These are phyloP conservation scores for Flaveria brownii DNA, from an alignment of 129 eudicot species.

Conservation along the genomic window DNA sequence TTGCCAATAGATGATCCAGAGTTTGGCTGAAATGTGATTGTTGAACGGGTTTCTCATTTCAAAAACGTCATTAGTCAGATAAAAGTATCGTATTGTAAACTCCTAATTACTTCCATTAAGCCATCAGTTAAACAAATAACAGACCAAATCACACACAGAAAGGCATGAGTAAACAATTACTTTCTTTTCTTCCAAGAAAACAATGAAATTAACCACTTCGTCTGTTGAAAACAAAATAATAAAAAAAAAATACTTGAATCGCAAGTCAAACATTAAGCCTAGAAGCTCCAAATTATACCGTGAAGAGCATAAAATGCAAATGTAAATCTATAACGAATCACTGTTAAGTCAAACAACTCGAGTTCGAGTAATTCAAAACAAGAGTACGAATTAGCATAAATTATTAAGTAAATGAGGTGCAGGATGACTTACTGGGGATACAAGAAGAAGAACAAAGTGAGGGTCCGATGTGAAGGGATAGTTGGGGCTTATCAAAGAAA, in stretches of 20 bases:
- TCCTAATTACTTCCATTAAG: neutral
- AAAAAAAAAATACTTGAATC: neutral
- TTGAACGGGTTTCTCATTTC: neutral
- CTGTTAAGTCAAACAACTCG: constrained; percentile 7
- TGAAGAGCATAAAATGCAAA: neutral
- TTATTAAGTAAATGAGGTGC: neutral
- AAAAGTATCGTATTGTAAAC: neutral
- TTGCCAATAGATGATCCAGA: too few relatives aligned
- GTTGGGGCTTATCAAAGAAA: neutral
- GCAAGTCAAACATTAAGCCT: neutral
- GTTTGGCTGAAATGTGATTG: neutral
- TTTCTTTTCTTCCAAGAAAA: constrained; percentile 19
- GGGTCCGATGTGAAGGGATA: constrained; percentile 7
- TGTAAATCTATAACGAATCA: constrained; percentile 3
- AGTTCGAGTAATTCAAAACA: neutral
- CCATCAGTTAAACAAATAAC: neutral
- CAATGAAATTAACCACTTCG: neutral
- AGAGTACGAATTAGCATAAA: neutral
- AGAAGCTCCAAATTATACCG: neutral
- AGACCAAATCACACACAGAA: neutral
- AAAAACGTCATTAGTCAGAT: too few relatives aligned
- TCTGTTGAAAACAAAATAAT: neutral
- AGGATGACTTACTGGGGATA: constrained; percentile 16
- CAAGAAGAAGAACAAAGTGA: neutral
- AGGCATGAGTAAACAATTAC: neutral